These are phyloP conservation scores for Ogataea salicorniae DNA, from an alignment of 805 yeast species.

Conservation along the genomic window DNA sequence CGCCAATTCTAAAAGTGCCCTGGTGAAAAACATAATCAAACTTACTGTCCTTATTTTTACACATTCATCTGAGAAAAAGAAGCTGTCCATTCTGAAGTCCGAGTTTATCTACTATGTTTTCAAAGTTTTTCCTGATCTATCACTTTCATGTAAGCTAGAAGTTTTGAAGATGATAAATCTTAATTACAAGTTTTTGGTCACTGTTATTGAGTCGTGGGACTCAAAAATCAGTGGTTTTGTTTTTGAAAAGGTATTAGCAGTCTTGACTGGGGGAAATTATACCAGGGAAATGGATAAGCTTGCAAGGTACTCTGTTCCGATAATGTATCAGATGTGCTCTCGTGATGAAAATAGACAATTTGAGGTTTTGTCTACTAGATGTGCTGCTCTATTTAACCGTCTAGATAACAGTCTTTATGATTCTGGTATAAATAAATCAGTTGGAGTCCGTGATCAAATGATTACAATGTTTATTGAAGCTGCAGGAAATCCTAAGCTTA, in stretches of 20 bases:
- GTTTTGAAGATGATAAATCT: slow-evolving; percentile 10
- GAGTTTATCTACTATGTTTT: slow-evolving; percentile 14
- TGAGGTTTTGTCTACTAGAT: slow-evolving; percentile 13
- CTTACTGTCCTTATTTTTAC: too few relatives aligned
- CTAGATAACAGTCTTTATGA: slow-evolving; percentile 2
- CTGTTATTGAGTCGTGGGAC: background rate
- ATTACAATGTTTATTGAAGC: slow-evolving; percentile 13
- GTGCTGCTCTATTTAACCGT: slow-evolving; percentile 11
- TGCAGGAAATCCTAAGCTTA: slow-evolving; percentile 7
- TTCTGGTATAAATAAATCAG: slow-evolving; percentile 5
- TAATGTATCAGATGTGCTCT: slow-evolving; percentile 11
- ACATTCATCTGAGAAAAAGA: too few relatives aligned
- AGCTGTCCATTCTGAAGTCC: background rate
- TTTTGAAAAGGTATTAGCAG: slow-evolving; percentile 15
- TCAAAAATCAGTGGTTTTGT: background rate
- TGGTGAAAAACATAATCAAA: too few relatives aligned
- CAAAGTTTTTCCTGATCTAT: slow-evolving; percentile 9
- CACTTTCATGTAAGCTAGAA: slow-evolving; percentile 13
- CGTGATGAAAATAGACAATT: slow-evolving; percentile 10
- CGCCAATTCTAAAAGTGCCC: too few relatives aligned
- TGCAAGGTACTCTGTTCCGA: slow-evolving; percentile 11
- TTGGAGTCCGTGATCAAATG: slow-evolving; percentile 7
- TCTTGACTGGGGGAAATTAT: slow-evolving; percentile 9
- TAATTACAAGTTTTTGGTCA: background rate
- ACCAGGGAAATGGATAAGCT: slow-evolving; percentile 10